phyloP scores from a whole-genome alignment of 192 early-diverging fungal species.

The Podila minutissima region DNA sequence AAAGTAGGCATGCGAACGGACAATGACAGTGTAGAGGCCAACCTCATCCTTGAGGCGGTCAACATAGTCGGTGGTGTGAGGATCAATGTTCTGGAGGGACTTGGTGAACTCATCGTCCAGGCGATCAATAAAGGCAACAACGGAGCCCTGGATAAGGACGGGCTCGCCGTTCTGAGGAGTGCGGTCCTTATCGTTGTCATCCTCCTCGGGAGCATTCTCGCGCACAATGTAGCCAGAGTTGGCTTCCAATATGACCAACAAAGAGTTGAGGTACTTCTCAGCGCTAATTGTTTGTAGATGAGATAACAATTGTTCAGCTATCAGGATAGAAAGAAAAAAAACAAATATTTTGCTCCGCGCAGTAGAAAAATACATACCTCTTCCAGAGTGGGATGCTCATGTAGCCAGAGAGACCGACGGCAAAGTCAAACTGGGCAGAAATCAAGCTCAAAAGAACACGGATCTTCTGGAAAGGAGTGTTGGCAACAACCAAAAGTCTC shows the following conservation, averaged over 20 bases:
- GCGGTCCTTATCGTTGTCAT: conserved; percentile 69
- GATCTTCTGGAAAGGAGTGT: conserved; percentile 81
- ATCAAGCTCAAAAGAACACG: conserved; percentile 88
- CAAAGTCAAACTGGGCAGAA: conserved; percentile 89
- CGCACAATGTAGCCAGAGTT: conserved; percentile 74
- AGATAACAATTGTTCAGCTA: background rate
- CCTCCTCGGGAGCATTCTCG: conserved; percentile 77
- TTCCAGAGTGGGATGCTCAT: conserved; percentile 89
- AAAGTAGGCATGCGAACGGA: conserved; percentile 90
- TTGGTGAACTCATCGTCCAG: conserved; percentile 98
- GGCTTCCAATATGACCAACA: conserved; percentile 82
- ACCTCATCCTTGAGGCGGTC: conserved; percentile 93
- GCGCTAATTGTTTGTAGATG: conserved; percentile 27
- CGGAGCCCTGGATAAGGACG: conserved; percentile 81
- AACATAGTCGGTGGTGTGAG: conserved; percentile 96
- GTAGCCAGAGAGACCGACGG: conserved; percentile 69
- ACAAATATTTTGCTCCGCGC: too few species aligned
- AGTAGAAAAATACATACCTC: conserved; percentile 37
- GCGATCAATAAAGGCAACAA: conserved; percentile 90
- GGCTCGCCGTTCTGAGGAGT: conserved; percentile 60
- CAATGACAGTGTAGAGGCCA: conserved; percentile 85
- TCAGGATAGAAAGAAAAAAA: background rate
- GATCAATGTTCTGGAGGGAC: conserved; percentile 95
- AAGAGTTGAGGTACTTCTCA: conserved; percentile 75
- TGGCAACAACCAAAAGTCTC: conserved; percentile 67